A percentile compares a stretch with the other conserved stretches of the same genome.
These are phyloP conservation scores for Amaranthus tricolor DNA, from an alignment of 179 eudicot genomes.

Conservation along the genomic window DNA sequence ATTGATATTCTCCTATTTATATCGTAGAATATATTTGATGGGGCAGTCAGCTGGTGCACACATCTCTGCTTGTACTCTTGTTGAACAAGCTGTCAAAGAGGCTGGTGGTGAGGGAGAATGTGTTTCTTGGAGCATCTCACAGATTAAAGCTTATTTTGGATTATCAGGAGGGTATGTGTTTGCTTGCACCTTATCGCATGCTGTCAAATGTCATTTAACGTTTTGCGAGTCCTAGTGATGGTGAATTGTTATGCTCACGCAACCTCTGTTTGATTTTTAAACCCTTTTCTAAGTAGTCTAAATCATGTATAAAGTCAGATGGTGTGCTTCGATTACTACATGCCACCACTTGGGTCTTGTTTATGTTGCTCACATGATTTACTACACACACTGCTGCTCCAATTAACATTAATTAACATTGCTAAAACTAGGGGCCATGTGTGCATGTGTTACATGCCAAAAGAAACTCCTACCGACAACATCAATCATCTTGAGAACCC, in stretches of 20 bases:
- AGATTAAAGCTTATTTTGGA: constrained; percentile 86
- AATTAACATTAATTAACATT: too few species aligned
- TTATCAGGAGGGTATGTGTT: constrained; percentile 85
- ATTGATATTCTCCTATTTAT: not conserved
- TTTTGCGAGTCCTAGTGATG: not conserved
- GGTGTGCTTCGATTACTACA: not conserved
- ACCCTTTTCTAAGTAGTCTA: not conserved
- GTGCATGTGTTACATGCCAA: too few species aligned
- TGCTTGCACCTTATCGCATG: constrained; percentile 3
- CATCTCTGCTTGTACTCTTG: constrained; percentile 84
- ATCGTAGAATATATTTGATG: constrained; percentile 79
- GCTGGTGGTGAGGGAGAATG: constrained; percentile 57
- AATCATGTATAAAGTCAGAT: not conserved
- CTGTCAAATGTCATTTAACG: not conserved
- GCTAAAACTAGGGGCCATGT: too few species aligned
- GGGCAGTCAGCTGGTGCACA: constrained; percentile 99
- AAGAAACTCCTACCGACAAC: too few species aligned
- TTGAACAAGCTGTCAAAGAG: constrained; percentile 85
- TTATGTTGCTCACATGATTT: not conserved
- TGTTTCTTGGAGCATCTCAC: constrained; percentile 83
- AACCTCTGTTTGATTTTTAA: not conserved
- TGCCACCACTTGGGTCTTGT: not conserved
- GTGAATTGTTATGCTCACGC: not conserved
- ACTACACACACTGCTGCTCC: too few species aligned
- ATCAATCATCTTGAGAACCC: too few species aligned